Base-by-base conservation (phyloP, 441 rosid species). In the Croton setiger region DNA sequence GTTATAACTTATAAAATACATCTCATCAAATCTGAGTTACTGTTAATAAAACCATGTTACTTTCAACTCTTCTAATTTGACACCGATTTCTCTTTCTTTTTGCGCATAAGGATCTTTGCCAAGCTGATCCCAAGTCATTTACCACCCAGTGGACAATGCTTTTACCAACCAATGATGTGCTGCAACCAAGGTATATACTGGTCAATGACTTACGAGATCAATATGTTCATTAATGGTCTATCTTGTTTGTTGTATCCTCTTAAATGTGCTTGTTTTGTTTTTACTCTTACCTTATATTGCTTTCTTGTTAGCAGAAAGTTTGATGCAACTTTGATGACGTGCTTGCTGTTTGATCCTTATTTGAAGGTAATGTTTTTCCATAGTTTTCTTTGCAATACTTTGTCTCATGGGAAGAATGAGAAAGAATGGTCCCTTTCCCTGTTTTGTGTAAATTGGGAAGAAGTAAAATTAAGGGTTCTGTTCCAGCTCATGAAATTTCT, bases 71-170 rank as follows among this genome's bases (percentile, higher is more conserved):
- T 35, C 47, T 63, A 58, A 70, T 52, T 49, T 63, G 55, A 60
- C 59, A 17, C 65, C 52, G 23, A 58, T 63, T 27, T 43, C 33
- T 45, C 67, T 68, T 43, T 69, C 41, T 45, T 62, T 60, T 63
- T 71, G 58, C 56, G 57, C 60, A 27, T 55, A 55, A 93, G 98
- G 97, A 89, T 80, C 89, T 89, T 74, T 93, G 97, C 75, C 91
- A 84, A 81, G 92, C 87, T 78, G 97, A 93, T 81, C 84, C 92
- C 66, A 93, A 87, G 80, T 86, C 96, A 69, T 89, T 93, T 78
- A 84, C 96, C 49, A 74, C 84, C 63, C 96, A 87, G 60, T 91
- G 97, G 97, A 85, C 89, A 77, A 75, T 89, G 81, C 89, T 93
- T 80, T 81, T 93, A 80, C 97, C 96, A n/a, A 88, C 94, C 43